Evolutionary conservation across 2,329 filamentous ascomycete genomes (phyloP), one percentile per base, ranked within the genome.

Genomic region (Fusarium oxysporum): DNA sequence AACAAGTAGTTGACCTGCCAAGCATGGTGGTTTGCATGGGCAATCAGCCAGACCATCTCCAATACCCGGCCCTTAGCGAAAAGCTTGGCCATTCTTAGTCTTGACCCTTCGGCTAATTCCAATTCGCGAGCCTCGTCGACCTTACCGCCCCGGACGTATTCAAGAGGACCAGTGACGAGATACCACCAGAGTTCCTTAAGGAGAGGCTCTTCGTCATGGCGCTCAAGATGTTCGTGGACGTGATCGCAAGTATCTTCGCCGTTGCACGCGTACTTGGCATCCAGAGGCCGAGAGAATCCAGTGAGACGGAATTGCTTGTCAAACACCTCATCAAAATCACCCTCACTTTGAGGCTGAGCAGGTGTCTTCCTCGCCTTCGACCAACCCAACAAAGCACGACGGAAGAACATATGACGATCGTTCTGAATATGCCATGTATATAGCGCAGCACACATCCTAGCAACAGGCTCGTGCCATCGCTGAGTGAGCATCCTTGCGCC

Each of bases 351-450:
- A 30, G 74, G 74, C 8, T 58, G 54, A 8, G 76, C 70, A 8
- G 76, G 76, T 5, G 70, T 58, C 53, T 80, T 80, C 4, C 78
- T 73, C 3, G 78, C 77, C 58, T 78, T 80, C 12, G 63, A 51
- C 77, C 78, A 80, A 19, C 78, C 78, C 16, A 80, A 37, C 1
- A 80, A 9, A 1, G 78, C 79, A 23, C 78, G 79, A 6, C 78
- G 79, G 30, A 80, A 67, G 62, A 79, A 80, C 70, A 79, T 68
- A n/a, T 80, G 78, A 8, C 78, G 69, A 59, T 80, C 79, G 32
- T 80, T 80, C 13, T 79, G 77, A 4, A 80, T 80, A 48, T 80
- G 78, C 78, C 78, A 80, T 17, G 77, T 78, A 41, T 80, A 80
- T 13, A 80, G 57, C 5, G 76, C 76, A 14, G 78, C 74, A 41